Evolutionary conservation across 2,329 filamentous ascomycete genomes (phyloP), one percentile per base, ranked within the genome.

Genomic region (Talaromyces atroroseus): DNA sequence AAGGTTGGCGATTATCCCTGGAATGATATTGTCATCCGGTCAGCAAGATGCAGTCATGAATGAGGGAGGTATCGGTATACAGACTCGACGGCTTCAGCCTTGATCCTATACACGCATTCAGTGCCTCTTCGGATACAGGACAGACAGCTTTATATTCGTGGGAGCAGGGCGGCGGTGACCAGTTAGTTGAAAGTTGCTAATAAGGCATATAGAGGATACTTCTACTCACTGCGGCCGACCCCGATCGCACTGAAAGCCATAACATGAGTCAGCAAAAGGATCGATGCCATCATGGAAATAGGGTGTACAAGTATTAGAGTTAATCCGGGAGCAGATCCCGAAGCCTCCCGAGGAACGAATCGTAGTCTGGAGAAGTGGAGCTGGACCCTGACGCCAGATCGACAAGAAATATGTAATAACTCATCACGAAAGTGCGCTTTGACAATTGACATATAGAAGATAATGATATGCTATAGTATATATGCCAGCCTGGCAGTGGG

Each of bases 51-150:
- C 12, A 44, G 36, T 3, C 2, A 11, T 11, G 11, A 14, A 52
- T 29, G 21, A 29, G 3, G 6, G 1, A n/a, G 16, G 10, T 8
- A 29, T 29, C 26, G 18, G 18, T 20, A 29, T 38, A 52, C 54
- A 12, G 16, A 59, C 57, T 59, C 53, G 18, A 23, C 18, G 18
- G 32, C 34, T 18, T 57, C 54, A 42, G 57, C 57, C 44, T 53
- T 59, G 26, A 59, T 47, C 20, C 53, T 55, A 21, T 59, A 59
- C 6, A 59, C 32, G n/a, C 57, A 59, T 38, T 56, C 57, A 4
- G 57, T 59, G 18, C 49, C 52, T 50, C 54, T 42, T 32, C 57
- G 49, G 54, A 59, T 59, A 51, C 57, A 59, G 24, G 53, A 56
- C 29, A 59, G 53, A 49, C 53, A 59, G 45, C 57, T 59, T 24